Base-by-base conservation (phyloP, 176 grass and related monocot species). In the Carex pumila region DNA sequence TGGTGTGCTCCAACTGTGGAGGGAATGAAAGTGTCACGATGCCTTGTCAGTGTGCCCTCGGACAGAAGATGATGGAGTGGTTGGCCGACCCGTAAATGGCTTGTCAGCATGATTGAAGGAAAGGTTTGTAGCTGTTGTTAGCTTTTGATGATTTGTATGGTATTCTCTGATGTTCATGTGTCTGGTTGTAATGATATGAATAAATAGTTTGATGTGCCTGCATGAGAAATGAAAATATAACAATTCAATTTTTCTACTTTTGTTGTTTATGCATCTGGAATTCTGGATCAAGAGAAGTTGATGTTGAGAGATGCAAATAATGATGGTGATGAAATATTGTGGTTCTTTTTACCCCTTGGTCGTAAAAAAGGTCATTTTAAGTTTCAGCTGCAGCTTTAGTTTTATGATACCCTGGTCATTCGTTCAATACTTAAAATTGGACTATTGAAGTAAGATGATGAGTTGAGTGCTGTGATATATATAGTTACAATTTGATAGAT, bases 61-160 rank as follows among this genome's bases (percentile, higher is more conserved):
- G 9, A 55, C 49, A 76, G 72, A 76, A 76, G 49, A 55, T 76
- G 12, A 76, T 76, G 79, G 79, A 63, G 55, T 81, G 56, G 79
- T 15, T 61, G 79, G 25, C 79, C 3, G 25, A 63, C 17, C 32
- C 15, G 6, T 81, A 58, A 81, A 64, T 15, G 10, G 14, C 59
- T 62, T 62, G 7, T 79, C 12, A 75, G 59, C 31, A 45, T 39
- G 59, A 17, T 19, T 43, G 59, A 61, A 63, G 18, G 59, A 39
- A 63, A 81, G 18, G 15, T 3, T 80, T 62, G 56, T 18, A 62
- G 31, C 15, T 45, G 59, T 81, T 12, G 15, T 19, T 13, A 39
- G 11, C 49, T 54, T 54, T 75, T 21, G 59, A 9, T 30, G 52
- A 55, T 17, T 36, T 0, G 22, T 53, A 76, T 15, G 47, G 64